Evolutionary conservation across 768 basidiomycete genomes (phyloP), one percentile per base, ranked within the genome.

Genomic region (Suillus brevipes): DNA sequence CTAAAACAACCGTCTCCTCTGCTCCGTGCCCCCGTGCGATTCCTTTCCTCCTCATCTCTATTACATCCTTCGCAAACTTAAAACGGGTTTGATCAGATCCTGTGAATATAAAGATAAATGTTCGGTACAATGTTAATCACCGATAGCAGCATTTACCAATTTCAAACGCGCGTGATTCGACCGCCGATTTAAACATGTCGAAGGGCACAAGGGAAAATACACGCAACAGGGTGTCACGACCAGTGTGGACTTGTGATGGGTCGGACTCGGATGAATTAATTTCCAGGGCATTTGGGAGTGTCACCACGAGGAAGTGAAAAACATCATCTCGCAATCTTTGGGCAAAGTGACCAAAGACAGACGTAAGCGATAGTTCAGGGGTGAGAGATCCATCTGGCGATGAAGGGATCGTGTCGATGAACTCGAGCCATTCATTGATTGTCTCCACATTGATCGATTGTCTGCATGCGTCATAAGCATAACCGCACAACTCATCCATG

Each of bases 1-100:
- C 93, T 69, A 96, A 82, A 61, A 97, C 94, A 50, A 96, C 94
- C n/a, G 91, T 92, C 78, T 95, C 94, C 76, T 92, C 91, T 65
- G 86, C 87, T 63, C 89, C 87, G 66, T 83, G 79, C 61, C 87
- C 89, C 67, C 88, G 86, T 55, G 87, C 84, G 73, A 88, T 84
- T n/a, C 88, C 87, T 73, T 86, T 87, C 78, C 93, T 96, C 70
- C 94, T 84, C 71, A 89, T 71, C 71, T 92, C 90, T 71, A 96
- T 90, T 14, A 89, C 92, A 68, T 93, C 92, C 77, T 95, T 96
- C 4, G 94, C 93, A 78, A 96, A 96, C 72, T 90, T 90, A 80
- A 95, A 97, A 55, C 94, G 87, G 66, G 87, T 86, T 74, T 95
- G 94, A 78, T 92, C 91, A 64, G 90, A 86, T 25, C 89, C 91